Base-by-base conservation (phyloP, 306 rosid genomes). In the Begonia peltatifolia region DNA sequence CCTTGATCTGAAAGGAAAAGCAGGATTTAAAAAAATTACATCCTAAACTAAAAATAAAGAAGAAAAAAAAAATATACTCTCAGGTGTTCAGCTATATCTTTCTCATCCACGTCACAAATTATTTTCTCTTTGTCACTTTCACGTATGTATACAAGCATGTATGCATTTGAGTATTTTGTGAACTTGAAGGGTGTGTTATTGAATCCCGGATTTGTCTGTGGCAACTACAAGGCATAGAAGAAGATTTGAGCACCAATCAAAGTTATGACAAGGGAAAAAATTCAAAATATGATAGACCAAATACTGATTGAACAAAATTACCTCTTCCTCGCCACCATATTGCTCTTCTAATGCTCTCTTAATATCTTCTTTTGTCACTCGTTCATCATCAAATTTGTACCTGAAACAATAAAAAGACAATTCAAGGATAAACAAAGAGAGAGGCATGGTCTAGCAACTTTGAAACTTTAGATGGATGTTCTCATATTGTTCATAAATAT, bases 311-410 rank as follows among this genome's bases (percentile, higher is more conserved):
- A 16, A 52, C 1, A 30, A 58, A 18, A 13, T 30, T 52, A 87
- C 96, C 87, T 84, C 94, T 70, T 87, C 96, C 73, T 87, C 96
- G 16, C 96, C 92, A 67, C 96, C 96, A 55, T 73, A 87, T 59
- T 87, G 96, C 80, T 84, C 96, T 73, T 87, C 96, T 54, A 87
- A 71, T 35, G 94, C 96, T 63, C 87, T 87, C 76, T 81, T 84
- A 47, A 56, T 57, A 64, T 84, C 96, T 70, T 87, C 94, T 71
- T 81, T 84, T 25, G 96, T 81, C 57, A 87, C 92, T 46, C 96
- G 94, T 55, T 87, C 96, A 59, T 87, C 96, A 14, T 87, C 96
- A 70, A 87, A 87, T 59, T 87, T 87, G 68, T 72, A 81, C 96
- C 96, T 87, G 56, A 43, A 55, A 46, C 23, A 18, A 60, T 11